Conservation (phyloP, 345 rosid species). For the Ceriops decandra region DNA sequence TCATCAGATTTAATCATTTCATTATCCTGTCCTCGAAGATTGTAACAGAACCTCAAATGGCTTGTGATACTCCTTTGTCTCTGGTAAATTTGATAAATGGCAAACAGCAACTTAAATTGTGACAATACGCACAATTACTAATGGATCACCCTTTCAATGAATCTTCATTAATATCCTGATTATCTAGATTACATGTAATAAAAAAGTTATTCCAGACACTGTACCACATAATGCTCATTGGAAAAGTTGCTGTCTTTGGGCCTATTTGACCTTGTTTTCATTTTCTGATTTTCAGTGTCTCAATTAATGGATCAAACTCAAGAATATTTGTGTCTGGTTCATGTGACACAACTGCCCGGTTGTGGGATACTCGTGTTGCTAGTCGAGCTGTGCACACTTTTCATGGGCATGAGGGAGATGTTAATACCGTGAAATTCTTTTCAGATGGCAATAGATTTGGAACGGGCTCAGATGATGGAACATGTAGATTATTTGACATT, state of each 20-base stretch:
- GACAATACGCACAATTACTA: no score
- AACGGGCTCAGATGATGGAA: conserved; percentile 96
- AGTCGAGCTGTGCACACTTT: conserved; percentile 86
- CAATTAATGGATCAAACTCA: conserved; percentile 65
- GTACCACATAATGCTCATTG: background rate
- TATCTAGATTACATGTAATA: background rate
- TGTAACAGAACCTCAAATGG: no score
- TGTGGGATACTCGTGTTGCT: conserved; percentile 97
- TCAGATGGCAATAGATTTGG: conserved; percentile 96
- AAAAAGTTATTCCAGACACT: background rate
- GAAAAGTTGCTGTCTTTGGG: background rate
- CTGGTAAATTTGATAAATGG: background rate
- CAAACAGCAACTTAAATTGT: no score
- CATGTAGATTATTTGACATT: conserved; percentile 87
- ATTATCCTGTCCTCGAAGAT: background rate
- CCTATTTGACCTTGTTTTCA: background rate
- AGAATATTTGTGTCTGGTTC: conserved; percentile 91
- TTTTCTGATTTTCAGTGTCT: conserved; percentile 49
- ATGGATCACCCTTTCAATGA: no score
- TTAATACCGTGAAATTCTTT: conserved; percentile 83
- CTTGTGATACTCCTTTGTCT: background rate
- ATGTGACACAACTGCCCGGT: conserved; percentile 78
- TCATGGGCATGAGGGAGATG: conserved; percentile 94
- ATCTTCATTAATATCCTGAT: no score
- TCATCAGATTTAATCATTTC: conserved; percentile 2